Evolutionary conservation across 202 grass and related monocot genomes (phyloP), one percentile per base, ranked within the genome.

Genomic region (Brachypodium distachyon): DNA sequence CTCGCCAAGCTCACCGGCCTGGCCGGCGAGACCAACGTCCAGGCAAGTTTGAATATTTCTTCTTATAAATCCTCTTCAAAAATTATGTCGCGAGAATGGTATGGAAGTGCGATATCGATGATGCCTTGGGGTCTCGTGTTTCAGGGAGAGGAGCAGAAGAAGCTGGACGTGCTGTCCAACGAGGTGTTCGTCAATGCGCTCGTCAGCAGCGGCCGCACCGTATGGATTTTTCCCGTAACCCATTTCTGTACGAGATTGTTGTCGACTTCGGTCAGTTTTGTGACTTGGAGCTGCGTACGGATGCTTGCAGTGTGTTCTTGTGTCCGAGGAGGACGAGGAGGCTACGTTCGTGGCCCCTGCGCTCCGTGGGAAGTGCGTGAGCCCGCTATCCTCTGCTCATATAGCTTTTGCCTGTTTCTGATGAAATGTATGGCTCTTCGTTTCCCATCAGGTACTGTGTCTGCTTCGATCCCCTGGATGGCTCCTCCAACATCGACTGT

Each of bases 111-210:
- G n/a, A n/a, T n/a, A n/a, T n/a, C n/a, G 23, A 18, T 52, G 42
- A 0, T 61, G 4, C 13, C 3, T 46, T 74, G 53, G 33, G 46
- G 52, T 41, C 70, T 0, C 8, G 32, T 46, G 19, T 67, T 2
- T 44, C 86, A 97, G 94, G 94, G 94, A 1, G 94, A 97, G 79
- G 94, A 97, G 78, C 94, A 98, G 80, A 98, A 98, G 96, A 98
- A 98, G 83, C 96, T 98, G 64, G 96, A 98, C 78, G 89, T 98
- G 17, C 89, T 98, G 38, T 95, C 96, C 1, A 95, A 98, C 82
- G 89, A 98, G 85, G 96, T 98, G 74, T 98, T 98, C 75, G 62
- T 98, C 70, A 98, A 95, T 81, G 96, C 96, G 25, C 85, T 98
- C 55, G 83, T 92, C 76, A 95, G 96, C 89, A 92, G 96, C 78